These are phyloP conservation scores for Stephanodiscus triporus DNA, from an alignment of 108 stramenopile species.

Conservation along the genomic window DNA sequence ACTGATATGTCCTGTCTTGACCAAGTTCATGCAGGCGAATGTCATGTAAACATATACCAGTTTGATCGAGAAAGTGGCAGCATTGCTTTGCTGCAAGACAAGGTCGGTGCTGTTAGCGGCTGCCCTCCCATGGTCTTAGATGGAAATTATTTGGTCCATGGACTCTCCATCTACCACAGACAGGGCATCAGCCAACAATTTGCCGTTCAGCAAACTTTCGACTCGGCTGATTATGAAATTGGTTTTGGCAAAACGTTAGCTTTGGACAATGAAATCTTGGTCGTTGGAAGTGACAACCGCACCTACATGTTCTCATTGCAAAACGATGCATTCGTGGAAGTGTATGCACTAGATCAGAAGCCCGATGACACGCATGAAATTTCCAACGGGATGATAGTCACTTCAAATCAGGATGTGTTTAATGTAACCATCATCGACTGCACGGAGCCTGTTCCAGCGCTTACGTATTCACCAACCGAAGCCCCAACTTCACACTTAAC, in stretches of 20 bases:
- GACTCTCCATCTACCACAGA: slow-evolving; percentile 19
- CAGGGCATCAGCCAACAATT: not conserved
- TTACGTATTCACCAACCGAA: not conserved
- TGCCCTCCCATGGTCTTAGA: slow-evolving; percentile 1
- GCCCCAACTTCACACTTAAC: not conserved
- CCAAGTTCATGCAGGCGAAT: not conserved
- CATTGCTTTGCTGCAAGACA: not conserved
- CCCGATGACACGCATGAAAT: slow-evolving; percentile 16
- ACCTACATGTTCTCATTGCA: slow-evolving; percentile 27
- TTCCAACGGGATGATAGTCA: slow-evolving; percentile 16
- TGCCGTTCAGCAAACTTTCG: slow-evolving; percentile 8
- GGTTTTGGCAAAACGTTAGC: slow-evolving; percentile 22
- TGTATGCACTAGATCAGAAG: slow-evolving; percentile 4
- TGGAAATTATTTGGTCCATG: slow-evolving; percentile 11
- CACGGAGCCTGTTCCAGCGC: slow-evolving; percentile 12
- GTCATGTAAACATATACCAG: not conserved
- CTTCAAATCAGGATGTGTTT: slow-evolving; percentile 14
- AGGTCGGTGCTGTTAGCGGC: not conserved
- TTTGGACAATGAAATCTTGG: slow-evolving; percentile 19
- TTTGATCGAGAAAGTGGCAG: not conserved
- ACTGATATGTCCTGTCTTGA: not conserved
- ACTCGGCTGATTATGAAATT: slow-evolving; percentile 17
- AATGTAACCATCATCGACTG: slow-evolving; percentile 15
- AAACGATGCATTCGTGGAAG: slow-evolving; percentile 8
- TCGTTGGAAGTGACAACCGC: slow-evolving; percentile 23